Evolutionary conservation across 768 basidiomycete species (phyloP).

Genomic region (Amanita polypyramis): DNA sequence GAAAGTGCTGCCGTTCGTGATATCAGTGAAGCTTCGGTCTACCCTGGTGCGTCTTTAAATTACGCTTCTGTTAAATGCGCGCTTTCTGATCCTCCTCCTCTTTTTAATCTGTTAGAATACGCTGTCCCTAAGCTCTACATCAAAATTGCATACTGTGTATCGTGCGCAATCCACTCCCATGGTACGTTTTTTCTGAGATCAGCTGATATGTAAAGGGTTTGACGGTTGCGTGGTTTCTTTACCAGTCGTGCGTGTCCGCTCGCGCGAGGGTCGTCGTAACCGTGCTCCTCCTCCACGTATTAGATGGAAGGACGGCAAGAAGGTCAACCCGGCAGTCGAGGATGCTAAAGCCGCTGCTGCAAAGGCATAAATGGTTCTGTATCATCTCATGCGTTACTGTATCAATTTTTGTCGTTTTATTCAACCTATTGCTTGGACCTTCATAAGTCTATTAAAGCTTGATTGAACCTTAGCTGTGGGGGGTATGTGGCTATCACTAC

Average conservation of each 20-base stretch:
- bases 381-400: too few relatives aligned
- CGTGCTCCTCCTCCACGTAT: constrained; percentile 94
- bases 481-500: constrained; percentile 62
- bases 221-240: constrained; percentile 4
- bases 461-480: too few relatives aligned
- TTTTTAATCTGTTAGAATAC: constrained; percentile 60
- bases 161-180: constrained; percentile 98
- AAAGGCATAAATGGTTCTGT: constrained; percentile 31
- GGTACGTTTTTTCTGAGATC: constrained; percentile 37
- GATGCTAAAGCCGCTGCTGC: constrained; percentile 86
- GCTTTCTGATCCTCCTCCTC: neutral
- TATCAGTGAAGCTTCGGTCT: constrained; percentile 93
- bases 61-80: neutral
- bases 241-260: constrained; percentile 99
- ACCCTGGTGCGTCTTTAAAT: constrained; percentile 53
- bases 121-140: constrained; percentile 95
- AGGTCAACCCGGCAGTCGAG: constrained; percentile 91
- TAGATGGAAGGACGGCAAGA: constrained; percentile 93
- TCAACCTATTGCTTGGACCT: too few relatives aligned
- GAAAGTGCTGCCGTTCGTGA: constrained; percentile 97
- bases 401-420: constrained; percentile 2
- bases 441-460: too few relatives aligned
- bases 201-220: constrained; percentile 3
- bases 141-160: constrained; percentile 98
- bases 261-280: constrained; percentile 91